phyloP scores from a whole-genome alignment of 2,329 filamentous ascomycete genomes.

The Colletotrichum melonis region DNA sequence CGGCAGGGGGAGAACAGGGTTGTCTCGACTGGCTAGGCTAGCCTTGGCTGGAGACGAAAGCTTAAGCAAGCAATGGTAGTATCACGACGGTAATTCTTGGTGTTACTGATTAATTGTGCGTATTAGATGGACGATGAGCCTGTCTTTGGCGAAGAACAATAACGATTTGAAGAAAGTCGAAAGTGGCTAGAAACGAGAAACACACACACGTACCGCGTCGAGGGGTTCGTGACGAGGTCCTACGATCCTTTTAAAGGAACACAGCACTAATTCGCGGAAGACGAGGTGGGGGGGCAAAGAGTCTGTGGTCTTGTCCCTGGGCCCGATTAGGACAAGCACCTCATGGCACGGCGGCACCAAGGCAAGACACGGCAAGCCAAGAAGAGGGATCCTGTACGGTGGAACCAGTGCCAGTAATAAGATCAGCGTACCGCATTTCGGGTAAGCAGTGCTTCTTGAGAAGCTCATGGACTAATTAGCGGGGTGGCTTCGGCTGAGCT shows the following conservation, averaged over 20 bases:
- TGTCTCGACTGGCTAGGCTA: background rate
- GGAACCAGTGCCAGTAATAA: background rate
- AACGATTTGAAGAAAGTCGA: background rate
- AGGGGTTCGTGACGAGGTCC: background rate
- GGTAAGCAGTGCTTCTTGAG: background rate
- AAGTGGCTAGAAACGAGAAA: background rate
- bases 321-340: background rate
- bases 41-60: background rate
- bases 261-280: background rate
- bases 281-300: background rate
- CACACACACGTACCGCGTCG: background rate
- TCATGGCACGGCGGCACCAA: background rate
- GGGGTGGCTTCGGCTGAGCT: background rate
- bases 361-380: background rate
- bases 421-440: background rate
- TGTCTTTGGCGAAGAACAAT: background rate
- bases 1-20: conserved; percentile 7
- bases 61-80: background rate
- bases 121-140: background rate
- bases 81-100: background rate
- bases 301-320: background rate
- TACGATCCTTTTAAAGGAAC: background rate
- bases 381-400: background rate
- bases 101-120: background rate
- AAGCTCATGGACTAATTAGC: background rate